These are phyloP conservation scores for Serendipita sp. DNA, from an alignment of 768 basidiomycete genomes.

Conservation along the genomic window DNA sequence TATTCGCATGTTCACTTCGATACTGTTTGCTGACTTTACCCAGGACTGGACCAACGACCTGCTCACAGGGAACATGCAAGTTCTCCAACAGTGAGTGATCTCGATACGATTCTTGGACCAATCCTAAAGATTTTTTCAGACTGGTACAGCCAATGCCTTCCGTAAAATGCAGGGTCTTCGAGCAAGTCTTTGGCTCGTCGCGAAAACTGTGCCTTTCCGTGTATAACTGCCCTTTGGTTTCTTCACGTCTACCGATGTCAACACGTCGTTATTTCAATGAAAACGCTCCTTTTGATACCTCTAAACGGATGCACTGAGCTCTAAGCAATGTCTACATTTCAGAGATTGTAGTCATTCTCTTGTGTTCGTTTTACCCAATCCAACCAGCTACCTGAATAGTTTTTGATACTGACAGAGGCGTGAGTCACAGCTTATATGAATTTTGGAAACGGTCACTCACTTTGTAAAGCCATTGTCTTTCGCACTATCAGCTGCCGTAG, in stretches of 20 bases:
- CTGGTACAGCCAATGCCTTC: background rate
- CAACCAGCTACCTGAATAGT: slow-evolving; percentile 78
- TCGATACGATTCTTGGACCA: background rate
- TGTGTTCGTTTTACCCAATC: slow-evolving; percentile 52
- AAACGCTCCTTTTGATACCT: no score
- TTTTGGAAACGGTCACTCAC: slow-evolving; percentile 25
- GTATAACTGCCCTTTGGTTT: no score
- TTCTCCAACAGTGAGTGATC: background rate
- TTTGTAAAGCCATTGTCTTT: slow-evolving; percentile 67
- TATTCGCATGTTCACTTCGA: no score
- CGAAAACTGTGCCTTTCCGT: no score
- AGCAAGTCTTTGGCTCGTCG: background rate
- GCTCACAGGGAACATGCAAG: background rate
- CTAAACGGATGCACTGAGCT: background rate
- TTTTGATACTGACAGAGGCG: slow-evolving; percentile 26
- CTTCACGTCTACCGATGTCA: no score
- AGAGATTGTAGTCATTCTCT: slow-evolving; percentile 12
- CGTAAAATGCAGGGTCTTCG: background rate
- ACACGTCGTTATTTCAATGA: no score
- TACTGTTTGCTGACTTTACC: no score
- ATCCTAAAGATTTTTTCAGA: background rate
- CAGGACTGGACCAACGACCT: background rate
- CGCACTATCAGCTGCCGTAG: slow-evolving; percentile 67
- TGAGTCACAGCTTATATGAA: background rate
- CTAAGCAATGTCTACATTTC: background rate